Base-by-base conservation (phyloP, 2,329 filamentous ascomycete genomes). In the Aspergillus ruber region DNA sequence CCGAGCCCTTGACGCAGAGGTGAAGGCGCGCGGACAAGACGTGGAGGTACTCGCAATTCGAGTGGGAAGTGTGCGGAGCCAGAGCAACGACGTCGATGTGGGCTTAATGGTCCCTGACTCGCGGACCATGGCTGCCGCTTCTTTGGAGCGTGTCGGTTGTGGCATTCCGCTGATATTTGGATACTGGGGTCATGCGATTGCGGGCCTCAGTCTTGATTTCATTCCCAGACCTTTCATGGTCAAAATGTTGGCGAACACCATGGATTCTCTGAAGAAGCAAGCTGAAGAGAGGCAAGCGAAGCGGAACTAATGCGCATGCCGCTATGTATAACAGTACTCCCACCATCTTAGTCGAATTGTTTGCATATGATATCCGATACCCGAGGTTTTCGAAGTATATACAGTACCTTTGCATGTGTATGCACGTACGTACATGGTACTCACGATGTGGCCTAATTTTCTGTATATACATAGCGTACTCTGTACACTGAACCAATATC, bases 1-100 rank as follows among this genome's bases (percentile, higher is more conserved):
- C 1, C 54, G 57, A 7, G 59, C 66, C 2, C 58, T 80, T 9
- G 51, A 57, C 1, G 62, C 68, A 4, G 78, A 81, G 56, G 63
- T 75, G 61, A 54, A 52, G 10, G 61, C 64, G 2, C 66, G 72
- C 32, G 58, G 59, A 1, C 48, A 57, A 4, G 57, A 68, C 10
- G 57, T 74, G 7, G 68, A 74, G 32, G 65, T 76, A 1, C 48
- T 72, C 44, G 62, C 57, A 1, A 48, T 74, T n/a, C 51, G 60
- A 12, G 58, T 69, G n/a, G 69, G 59, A 3, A 58, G 58, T 21
- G 63, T 68, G 4, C 56, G 53, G 2, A 68, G 61, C 2, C 49
- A 56, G 9, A 54, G 55, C 2, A 60, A 63, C 42, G 55, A 61
- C 38, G 43, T 59, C 3, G 44, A 50, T 3, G 45, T 46, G 15